Conservation (phyloP, 352 stramenopile genomes). For the Globisporangium barbulae region DNA sequence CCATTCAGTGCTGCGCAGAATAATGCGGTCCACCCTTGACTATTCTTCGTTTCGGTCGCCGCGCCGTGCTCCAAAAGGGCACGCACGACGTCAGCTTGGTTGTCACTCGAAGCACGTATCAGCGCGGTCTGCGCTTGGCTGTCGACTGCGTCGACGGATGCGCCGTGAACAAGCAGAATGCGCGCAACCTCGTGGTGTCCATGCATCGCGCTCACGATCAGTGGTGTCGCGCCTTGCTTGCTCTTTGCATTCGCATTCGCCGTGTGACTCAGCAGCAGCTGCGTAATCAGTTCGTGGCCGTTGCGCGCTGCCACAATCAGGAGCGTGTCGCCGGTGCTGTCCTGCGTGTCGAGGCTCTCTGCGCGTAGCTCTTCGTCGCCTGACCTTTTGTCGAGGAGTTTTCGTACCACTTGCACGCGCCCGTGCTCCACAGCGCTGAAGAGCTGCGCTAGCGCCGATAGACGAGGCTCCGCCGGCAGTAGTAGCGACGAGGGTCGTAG, state of each 20-base stretch:
- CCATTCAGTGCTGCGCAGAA: conserved; percentile 9
- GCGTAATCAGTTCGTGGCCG: conserved; percentile 24
- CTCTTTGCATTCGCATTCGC: conserved; percentile 7
- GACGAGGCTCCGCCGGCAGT: background rate
- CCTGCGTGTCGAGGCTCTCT: background rate
- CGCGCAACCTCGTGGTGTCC: background rate
- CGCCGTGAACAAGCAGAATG: conserved; percentile 3
- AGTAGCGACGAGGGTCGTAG: too few species aligned
- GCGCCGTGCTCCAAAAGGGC: conserved; percentile 6
- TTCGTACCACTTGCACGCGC: background rate
- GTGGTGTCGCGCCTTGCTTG: background rate
- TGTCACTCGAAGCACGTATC: conserved; percentile 1
- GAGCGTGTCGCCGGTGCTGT: conserved; percentile 6
- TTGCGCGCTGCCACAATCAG: conserved; percentile 10
- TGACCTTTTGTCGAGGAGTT: background rate
- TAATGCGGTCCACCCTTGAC: conserved; percentile 13
- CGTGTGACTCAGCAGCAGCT: conserved; percentile 15
- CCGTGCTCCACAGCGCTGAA: conserved; percentile 6
- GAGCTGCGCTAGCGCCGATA: conserved; percentile 1
- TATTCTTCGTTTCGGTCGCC: background rate
- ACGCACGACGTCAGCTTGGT: background rate
- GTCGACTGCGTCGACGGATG: background rate
- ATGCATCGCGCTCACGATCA: conserved; percentile 7
- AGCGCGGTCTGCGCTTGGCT: conserved; percentile 4
- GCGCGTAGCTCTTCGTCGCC: background rate